phyloP scores from a whole-genome alignment of 2,329 filamentous ascomycete species.

The Ophiostoma fasciatum region DNA sequence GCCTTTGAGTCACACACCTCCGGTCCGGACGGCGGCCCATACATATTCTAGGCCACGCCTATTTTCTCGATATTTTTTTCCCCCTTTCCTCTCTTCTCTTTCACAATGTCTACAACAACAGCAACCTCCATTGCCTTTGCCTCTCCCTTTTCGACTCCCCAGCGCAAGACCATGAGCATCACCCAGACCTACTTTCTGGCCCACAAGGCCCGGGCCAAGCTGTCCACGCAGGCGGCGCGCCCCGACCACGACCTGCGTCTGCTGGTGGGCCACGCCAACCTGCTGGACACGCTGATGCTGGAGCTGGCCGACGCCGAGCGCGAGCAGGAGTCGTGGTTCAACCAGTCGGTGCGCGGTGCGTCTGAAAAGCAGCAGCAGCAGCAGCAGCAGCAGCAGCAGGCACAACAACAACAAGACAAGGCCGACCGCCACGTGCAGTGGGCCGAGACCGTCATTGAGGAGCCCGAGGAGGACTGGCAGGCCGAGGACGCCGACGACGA shows the following conservation, averaged over 20 bases:
- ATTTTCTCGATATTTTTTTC: too few relatives aligned
- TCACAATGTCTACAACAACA: slow-evolving; percentile 11
- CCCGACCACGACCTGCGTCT: slow-evolving; percentile 89
- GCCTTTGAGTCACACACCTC: slow-evolving; percentile 8
- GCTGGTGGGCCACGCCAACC: slow-evolving; percentile 94
- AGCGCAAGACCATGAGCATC: slow-evolving; percentile 85
- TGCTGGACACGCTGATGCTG: slow-evolving; percentile 90
- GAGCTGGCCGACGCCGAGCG: slow-evolving; percentile 79
- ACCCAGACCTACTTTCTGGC: slow-evolving; percentile 98
- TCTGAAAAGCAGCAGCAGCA: slow-evolving; percentile 22
- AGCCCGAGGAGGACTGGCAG: slow-evolving; percentile 55
- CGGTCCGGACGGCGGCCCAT: not conserved
- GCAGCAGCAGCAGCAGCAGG: slow-evolving; percentile 16
- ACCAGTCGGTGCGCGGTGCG: slow-evolving; percentile 76
- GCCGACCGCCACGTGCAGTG: slow-evolving; percentile 70
- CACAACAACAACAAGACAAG: not conserved
- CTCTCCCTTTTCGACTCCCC: slow-evolving; percentile 22
- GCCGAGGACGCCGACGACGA: slow-evolving; percentile 48
- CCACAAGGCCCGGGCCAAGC: slow-evolving; percentile 92
- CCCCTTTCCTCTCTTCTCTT: not conserved
- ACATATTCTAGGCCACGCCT: not conserved
- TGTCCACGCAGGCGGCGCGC: slow-evolving; percentile 77
- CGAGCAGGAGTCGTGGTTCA: slow-evolving; percentile 96
- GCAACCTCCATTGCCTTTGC: slow-evolving; percentile 14
- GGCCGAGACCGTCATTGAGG: slow-evolving; percentile 65